Conservation (phyloP, 2,329 filamentous ascomycete genomes). For the Hymenoscyphus salicellus region DNA sequence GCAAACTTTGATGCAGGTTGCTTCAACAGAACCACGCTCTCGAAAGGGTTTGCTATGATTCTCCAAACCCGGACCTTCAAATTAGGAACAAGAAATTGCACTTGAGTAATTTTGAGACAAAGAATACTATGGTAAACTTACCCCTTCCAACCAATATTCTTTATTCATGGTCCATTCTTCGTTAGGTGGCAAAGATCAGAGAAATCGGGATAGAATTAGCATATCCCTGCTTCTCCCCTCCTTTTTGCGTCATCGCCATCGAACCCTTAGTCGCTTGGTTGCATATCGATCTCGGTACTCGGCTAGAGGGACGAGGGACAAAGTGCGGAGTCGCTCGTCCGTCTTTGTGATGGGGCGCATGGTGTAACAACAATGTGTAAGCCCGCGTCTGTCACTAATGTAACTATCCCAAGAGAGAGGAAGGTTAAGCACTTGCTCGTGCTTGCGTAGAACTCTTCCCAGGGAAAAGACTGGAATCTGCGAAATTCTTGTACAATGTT, state of each 20-base stretch:
- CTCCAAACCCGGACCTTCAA: no score
- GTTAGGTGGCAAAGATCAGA: background rate
- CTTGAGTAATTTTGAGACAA: no score
- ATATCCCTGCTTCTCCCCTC: background rate
- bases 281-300: background rate
- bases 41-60: no score
- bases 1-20: no score
- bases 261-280: background rate
- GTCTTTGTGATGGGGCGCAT: background rate
- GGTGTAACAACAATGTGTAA: background rate
- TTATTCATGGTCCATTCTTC: background rate
- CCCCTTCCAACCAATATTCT: background rate
- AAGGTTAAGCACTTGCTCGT: background rate
- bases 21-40: no score
- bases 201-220: background rate
- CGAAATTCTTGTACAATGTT: background rate
- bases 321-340: background rate
- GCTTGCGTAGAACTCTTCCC: background rate
- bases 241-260: conserved; percentile 1
- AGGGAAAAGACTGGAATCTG: background rate
- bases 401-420: background rate
- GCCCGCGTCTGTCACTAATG: background rate
- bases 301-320: background rate
- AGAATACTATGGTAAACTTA: no score
- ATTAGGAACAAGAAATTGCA: no score